Percentiles rank a stretch among this genome's conserved stretches.
These are phyloP conservation scores for Triticum turgidum DNA, from an alignment of 176 grass and related monocot genomes.

Conservation along the genomic window DNA sequence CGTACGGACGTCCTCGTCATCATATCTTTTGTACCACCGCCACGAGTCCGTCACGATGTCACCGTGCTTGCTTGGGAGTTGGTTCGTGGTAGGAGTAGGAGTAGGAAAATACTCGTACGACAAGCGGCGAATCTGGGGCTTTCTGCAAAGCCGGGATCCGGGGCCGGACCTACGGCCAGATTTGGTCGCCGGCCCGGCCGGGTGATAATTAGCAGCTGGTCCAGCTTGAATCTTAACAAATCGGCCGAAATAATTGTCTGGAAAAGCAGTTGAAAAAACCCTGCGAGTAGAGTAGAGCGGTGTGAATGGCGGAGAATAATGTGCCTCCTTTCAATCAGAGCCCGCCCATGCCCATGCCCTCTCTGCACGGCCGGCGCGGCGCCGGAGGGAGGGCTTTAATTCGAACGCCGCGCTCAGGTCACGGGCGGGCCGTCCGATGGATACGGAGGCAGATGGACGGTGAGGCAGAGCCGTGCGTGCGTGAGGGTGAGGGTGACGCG, in stretches of 20 bases:
- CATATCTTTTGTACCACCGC: not conserved
- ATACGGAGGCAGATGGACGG: not conserved
- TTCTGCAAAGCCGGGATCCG: not conserved
- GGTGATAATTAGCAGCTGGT: not conserved
- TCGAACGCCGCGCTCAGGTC: slow-evolving; percentile 37
- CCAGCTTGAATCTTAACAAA: not conserved
- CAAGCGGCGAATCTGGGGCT: slow-evolving; percentile 14
- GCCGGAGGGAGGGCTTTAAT: slow-evolving; percentile 10
- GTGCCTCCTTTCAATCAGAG: slow-evolving; percentile 23
- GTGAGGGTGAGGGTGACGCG: slow-evolving; percentile 11
- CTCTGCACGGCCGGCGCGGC: not conserved
- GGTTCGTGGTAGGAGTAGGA: not conserved
- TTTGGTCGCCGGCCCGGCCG: not conserved
- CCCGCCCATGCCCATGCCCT: not conserved
- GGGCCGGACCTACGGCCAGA: not conserved
- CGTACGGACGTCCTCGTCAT: not conserved
- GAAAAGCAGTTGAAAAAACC: too few species aligned
- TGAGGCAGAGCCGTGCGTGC: too few species aligned
- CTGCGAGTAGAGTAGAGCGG: not conserved
- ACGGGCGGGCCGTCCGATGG: slow-evolving; percentile 29
- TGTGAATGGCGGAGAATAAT: not conserved
- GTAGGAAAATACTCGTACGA: not conserved
- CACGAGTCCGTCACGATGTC: not conserved
- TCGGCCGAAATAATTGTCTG: not conserved
- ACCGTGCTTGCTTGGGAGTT: not conserved